Evolutionary conservation across 139 green algal species (phyloP).

Genomic region (Chlamydomonas sphaeroides): DNA sequence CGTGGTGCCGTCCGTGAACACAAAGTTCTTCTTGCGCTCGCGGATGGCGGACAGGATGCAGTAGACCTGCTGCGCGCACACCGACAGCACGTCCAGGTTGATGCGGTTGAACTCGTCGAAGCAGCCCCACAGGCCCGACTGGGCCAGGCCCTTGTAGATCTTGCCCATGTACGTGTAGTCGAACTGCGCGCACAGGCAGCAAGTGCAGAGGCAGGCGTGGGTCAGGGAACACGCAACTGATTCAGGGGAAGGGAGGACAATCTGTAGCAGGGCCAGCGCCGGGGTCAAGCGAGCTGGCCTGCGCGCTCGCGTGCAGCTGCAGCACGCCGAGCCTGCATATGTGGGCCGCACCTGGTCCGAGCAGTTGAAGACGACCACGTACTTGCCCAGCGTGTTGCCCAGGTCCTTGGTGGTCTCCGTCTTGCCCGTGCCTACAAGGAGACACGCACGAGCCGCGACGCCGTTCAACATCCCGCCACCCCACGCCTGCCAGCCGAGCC

Average conservation of each 20-base stretch:
- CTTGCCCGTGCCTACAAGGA: constrained; percentile 90
- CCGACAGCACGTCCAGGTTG: constrained; percentile 96
- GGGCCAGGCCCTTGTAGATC: constrained; percentile 97
- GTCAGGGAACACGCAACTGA: too few relatives aligned
- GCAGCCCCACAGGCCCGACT: constrained; percentile 95
- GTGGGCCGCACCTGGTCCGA: constrained; percentile 76
- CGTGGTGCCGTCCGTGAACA: constrained; percentile 93
- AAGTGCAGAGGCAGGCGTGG: too few relatives aligned
- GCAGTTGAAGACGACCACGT: constrained; percentile 99
- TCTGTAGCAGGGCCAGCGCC: too few relatives aligned
- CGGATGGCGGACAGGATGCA: constrained; percentile 93
- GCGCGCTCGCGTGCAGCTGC: too few relatives aligned
- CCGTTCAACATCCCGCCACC: too few relatives aligned
- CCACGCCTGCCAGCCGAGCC: too few relatives aligned
- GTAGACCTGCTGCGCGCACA: constrained; percentile 96
- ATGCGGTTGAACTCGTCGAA: constrained; percentile 99
- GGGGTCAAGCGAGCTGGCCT: too few relatives aligned
- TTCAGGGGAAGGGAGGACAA: too few relatives aligned
- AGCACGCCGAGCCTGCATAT: too few relatives aligned
- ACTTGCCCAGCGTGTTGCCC: constrained; percentile 95
- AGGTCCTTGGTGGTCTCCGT: constrained; percentile 98
- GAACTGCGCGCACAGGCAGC: constrained; percentile 66
- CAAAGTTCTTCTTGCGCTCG: constrained; percentile 90
- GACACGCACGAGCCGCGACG: too few relatives aligned
- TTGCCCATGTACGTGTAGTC: constrained; percentile 97